Evolutionary conservation across 2,329 filamentous ascomycete species (phyloP).

Genomic region (Cadophora malorum): DNA sequence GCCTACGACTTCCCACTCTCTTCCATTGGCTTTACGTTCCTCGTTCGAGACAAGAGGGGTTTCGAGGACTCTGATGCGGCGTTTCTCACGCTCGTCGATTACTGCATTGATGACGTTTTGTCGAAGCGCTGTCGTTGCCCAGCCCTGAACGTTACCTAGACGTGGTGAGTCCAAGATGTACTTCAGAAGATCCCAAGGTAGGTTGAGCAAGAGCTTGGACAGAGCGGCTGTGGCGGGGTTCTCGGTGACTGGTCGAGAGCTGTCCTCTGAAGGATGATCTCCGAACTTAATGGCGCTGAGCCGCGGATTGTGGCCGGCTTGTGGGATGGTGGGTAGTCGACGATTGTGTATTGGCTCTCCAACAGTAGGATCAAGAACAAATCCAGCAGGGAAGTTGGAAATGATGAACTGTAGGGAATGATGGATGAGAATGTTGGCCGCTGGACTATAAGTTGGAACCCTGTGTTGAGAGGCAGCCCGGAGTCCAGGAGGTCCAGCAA

Average conservation of each 20-base stretch:
- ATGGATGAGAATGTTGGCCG: constrained; percentile 60
- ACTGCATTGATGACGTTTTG: constrained; percentile 57
- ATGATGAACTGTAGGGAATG: constrained; percentile 65
- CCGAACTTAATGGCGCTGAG: constrained; percentile 74
- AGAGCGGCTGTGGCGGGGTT: constrained; percentile 52
- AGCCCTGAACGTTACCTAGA: constrained; percentile 58
- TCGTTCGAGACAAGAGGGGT: constrained; percentile 37
- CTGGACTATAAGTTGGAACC: constrained; percentile 57
- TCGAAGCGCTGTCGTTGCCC: constrained; percentile 54
- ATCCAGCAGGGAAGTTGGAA: constrained; percentile 63
- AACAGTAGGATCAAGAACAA: constrained; percentile 61
- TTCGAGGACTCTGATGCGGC: constrained; percentile 48
- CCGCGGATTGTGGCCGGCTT: constrained; percentile 54
- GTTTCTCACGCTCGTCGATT: constrained; percentile 63
- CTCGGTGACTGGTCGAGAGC: constrained; percentile 41
- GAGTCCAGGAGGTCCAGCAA: constrained; percentile 41
- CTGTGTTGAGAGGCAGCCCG: constrained; percentile 20
- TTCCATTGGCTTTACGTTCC: constrained; percentile 39
- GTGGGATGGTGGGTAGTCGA: constrained; percentile 49
- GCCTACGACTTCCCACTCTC: constrained; percentile 44
- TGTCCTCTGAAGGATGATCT: constrained; percentile 56
- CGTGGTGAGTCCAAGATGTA: constrained; percentile 66
- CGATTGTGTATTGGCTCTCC: constrained; percentile 55
- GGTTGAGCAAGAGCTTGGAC: constrained; percentile 71
- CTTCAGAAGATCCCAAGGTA: constrained; percentile 72